A percentile compares a stretch with the other conserved stretches of the same genome.
phyloP scores from a whole-genome alignment of 495 filamentous ascomycete genomes.

The Xylaria intraflava region DNA sequence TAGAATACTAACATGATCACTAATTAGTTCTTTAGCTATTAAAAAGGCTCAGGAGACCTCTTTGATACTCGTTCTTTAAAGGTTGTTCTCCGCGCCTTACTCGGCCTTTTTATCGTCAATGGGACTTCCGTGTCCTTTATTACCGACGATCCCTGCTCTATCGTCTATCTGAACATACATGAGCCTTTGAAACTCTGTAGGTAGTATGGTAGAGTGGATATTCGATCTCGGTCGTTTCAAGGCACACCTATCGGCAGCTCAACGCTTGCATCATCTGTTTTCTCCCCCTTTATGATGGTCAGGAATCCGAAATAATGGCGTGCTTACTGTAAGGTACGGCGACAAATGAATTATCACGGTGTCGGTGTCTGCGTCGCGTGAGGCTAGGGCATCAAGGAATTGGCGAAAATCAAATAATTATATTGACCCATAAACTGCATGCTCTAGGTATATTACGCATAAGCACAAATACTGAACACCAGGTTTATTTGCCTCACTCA shows the following conservation, averaged over 20 bases:
- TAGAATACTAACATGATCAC: conserved; percentile 28
- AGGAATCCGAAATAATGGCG: no score
- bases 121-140: conserved; percentile 15
- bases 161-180: conserved; percentile 16
- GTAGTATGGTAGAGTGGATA: conserved; percentile 27
- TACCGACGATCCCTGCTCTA: conserved; percentile 17
- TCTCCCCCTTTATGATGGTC: conserved; percentile 43
- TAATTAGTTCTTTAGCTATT: conserved; percentile 10
- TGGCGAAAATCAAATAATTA: no score
- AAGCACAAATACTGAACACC: no score
- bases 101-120: conserved; percentile 16
- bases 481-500: no score
- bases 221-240: conserved; percentile 38
- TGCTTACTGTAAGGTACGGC: no score
- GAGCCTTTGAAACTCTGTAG: conserved; percentile 18
- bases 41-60: conserved; percentile 8
- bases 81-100: conserved; percentile 9
- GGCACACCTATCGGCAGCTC: conserved; percentile 34
- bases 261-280: conserved; percentile 34
- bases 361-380: no score
- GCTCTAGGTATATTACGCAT: no score
- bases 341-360: no score
- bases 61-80: conserved; percentile 19
- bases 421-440: no score
- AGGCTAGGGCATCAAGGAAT: neutral